Evolutionary conservation across 805 yeast genomes (phyloP).

Genomic region (Ogataea dorogensis): DNA sequence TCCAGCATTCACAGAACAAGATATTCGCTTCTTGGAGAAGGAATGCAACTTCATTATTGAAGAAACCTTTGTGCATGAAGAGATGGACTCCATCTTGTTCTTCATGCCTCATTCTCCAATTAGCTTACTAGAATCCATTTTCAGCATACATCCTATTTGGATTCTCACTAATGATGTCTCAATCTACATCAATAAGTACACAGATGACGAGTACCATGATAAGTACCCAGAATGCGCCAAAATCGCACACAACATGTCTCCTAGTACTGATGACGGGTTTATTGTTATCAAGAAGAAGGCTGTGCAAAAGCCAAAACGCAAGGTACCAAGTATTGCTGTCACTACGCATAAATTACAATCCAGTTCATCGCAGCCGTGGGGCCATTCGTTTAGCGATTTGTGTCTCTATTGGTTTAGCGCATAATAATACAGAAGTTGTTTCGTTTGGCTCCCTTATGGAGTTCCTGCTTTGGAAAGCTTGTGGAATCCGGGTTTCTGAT

Average conservation of each 20-base stretch:
- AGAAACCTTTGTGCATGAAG: slow-evolving; percentile 7
- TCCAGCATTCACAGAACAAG: slow-evolving; percentile 30
- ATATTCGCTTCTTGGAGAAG: slow-evolving; percentile 19
- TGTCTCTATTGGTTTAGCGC: slow-evolving; percentile 18
- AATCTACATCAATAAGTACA: slow-evolving; percentile 28
- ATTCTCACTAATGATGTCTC: slow-evolving; percentile 34
- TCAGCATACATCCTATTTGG: slow-evolving; percentile 25
- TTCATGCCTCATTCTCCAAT: slow-evolving; percentile 38
- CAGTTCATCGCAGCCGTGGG: slow-evolving; percentile 22
- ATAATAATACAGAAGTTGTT: slow-evolving; percentile 67
- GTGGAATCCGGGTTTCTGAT: slow-evolving; percentile 11
- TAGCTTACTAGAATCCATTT: slow-evolving; percentile 26
- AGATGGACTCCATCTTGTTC: slow-evolving; percentile 16
- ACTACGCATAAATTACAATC: slow-evolving; percentile 5
- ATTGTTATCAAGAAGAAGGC: slow-evolving; percentile 14
- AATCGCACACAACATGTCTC: slow-evolving; percentile 17
- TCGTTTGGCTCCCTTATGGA: slow-evolving; percentile 55
- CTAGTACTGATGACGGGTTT: slow-evolving; percentile 5
- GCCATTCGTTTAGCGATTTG: slow-evolving; percentile 30
- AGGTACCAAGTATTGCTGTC: slow-evolving; percentile 14
- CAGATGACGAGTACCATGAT: slow-evolving; percentile 26
- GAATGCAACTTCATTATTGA: slow-evolving; percentile 18
- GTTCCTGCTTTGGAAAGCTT: slow-evolving; percentile 42
- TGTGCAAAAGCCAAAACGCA: slow-evolving; percentile 9
- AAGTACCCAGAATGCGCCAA: slow-evolving; percentile 32